A percentile compares a stretch with the other conserved stretches of the same genome.
Conservation (phyloP, 2,329 filamentous ascomycete species). For the Ambrosiella cleistominuta region DNA sequence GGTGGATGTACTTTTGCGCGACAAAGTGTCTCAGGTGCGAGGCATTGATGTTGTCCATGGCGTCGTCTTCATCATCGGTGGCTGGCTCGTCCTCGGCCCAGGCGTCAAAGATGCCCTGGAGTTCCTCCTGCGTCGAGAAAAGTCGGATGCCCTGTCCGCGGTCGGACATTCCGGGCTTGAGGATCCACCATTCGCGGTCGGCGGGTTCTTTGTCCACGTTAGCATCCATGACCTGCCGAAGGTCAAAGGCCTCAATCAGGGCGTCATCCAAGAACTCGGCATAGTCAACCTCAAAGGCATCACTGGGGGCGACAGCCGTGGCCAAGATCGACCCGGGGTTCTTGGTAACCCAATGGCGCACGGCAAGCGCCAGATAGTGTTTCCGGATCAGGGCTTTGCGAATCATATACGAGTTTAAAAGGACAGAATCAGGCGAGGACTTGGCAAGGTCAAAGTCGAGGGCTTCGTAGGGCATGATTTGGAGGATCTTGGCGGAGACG, state of each 20-base stretch:
- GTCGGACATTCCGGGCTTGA: conserved; percentile 97
- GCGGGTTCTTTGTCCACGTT: conserved; percentile 30
- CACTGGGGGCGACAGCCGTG: conserved; percentile 55
- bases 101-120: conserved; percentile 75
- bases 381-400: conserved; percentile 93
- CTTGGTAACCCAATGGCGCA: conserved; percentile 74
- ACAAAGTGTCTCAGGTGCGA: conserved; percentile 92
- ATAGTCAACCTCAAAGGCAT: conserved; percentile 88
- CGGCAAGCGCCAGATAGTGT: conserved; percentile 74
- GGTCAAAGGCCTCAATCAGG: conserved; percentile 72
- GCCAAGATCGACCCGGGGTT: conserved; percentile 53
- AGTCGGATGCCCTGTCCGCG: conserved; percentile 81
- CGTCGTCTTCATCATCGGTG: conserved; percentile 41
- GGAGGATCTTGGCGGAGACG: conserved; percentile 36
- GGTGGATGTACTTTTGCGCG: conserved; percentile 85
- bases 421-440: conserved; percentile 38
- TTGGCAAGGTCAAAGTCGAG: conserved; percentile 68
- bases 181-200: conserved; percentile 78
- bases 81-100: conserved; percentile 62
- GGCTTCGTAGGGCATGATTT: conserved; percentile 73
- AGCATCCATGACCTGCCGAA: conserved; percentile 56
- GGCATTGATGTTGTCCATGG: conserved; percentile 48
- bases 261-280: conserved; percentile 93
- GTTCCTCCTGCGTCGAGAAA: conserved; percentile 67
- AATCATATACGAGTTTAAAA: conserved; percentile 85